Evolutionary conservation across 164 flowering plant genomes (phyloP).

Genomic region (Berberis thunbergii): DNA sequence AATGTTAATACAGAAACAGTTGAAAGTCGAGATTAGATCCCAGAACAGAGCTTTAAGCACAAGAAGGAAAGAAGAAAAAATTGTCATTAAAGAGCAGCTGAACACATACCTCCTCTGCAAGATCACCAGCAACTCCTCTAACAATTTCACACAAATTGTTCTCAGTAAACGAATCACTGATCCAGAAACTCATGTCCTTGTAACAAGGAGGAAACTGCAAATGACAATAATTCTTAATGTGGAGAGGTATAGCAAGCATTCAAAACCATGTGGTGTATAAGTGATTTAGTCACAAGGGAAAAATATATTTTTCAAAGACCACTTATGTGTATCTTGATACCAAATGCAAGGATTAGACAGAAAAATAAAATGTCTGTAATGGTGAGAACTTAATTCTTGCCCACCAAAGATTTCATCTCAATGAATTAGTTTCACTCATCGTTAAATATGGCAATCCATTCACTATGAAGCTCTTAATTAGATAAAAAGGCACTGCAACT

Average conservation of each 20-base stretch:
- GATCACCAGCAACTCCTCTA: conserved; percentile 89
- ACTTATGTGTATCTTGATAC: neutral
- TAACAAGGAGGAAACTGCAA: conserved; percentile 96
- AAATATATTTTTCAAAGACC: too few species aligned
- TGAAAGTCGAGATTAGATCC: neutral
- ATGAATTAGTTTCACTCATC: too few species aligned
- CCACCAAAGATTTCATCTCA: too few species aligned
- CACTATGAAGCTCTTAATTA: too few species aligned
- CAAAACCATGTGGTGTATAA: neutral
- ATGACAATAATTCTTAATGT: neutral
- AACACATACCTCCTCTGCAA: conserved; percentile 77
- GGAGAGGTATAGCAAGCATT: neutral
- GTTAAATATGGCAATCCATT: too few species aligned
- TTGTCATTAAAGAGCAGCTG: neutral
- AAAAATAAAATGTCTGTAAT: too few species aligned
- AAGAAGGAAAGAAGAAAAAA: neutral
- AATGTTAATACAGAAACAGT: neutral
- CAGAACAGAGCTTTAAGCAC: neutral
- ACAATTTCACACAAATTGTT: conserved; percentile 95
- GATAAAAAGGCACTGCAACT: too few species aligned
- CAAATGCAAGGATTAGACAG: neutral
- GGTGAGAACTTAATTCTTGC: too few species aligned
- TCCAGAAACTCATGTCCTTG: conserved; percentile 95
- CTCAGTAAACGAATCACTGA: conserved; percentile 79
- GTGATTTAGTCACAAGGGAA: too few species aligned